These are phyloP conservation scores for Boletus insuetus DNA, from an alignment of 768 basidiomycete genomes.

Conservation along the genomic window DNA sequence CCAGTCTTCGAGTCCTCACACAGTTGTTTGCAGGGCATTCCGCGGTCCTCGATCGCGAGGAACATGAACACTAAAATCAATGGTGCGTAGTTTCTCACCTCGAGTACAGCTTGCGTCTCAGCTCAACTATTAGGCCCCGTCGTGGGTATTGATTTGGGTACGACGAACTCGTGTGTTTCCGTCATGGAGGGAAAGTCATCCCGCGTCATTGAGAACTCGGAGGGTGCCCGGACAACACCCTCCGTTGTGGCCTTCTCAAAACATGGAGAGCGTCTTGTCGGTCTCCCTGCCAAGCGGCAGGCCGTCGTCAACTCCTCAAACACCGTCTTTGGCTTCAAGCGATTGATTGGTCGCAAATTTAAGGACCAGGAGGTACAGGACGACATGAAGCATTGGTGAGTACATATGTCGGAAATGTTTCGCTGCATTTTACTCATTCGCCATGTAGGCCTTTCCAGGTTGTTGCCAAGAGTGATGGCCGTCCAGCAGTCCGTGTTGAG, in stretches of 20 bases:
- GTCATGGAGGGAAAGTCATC: constrained; percentile 96
- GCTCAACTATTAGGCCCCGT: constrained; percentile 60
- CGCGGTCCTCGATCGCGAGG: constrained; percentile 75
- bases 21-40: constrained; percentile 47
- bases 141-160: constrained; percentile 95
- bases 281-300: constrained; percentile 95
- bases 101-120: background rate
- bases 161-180: constrained; percentile 88
- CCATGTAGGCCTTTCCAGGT: constrained; percentile 74
- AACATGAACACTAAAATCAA: constrained; percentile 96
- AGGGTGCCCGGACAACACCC: constrained; percentile 96
- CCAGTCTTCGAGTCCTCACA: background rate
- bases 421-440: background rate
- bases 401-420: background rate
- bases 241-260: constrained; percentile 99
- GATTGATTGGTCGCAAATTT: constrained; percentile 91
- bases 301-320: constrained; percentile 94
- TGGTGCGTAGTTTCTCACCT: constrained; percentile 44
- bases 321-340: constrained; percentile 94
- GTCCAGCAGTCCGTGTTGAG: constrained; percentile 82
- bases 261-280: constrained; percentile 94
- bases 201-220: constrained; percentile 95
- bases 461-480: constrained; percentile 65
- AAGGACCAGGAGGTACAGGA: constrained; percentile 91
- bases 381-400: constrained; percentile 82